phyloP scores from a whole-genome alignment of 2,329 filamentous ascomycete species.

The Tolypocladium endophyticum region DNA sequence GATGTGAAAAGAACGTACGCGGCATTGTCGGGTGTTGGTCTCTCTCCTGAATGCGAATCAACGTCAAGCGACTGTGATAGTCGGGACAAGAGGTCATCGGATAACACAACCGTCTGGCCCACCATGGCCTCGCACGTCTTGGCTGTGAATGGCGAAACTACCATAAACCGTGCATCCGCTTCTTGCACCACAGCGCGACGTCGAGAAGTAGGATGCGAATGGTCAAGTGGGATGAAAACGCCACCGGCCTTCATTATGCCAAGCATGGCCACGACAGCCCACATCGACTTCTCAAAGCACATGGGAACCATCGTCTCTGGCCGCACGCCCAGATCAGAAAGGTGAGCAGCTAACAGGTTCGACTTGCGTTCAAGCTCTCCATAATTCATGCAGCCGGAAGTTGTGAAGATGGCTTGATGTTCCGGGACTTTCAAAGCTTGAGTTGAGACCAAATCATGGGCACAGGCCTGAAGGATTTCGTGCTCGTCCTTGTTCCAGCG shows the following conservation, averaged over 20 bases:
- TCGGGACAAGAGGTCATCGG: not conserved
- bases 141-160: not conserved
- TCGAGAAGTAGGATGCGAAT: not conserved
- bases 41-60: not conserved
- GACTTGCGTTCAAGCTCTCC: conserved; percentile 14
- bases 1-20: not conserved
- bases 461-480: not conserved
- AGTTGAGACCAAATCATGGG: conserved; percentile 13
- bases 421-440: conserved; percentile 20
- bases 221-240: not conserved
- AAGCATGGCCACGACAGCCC: conserved; percentile 6
- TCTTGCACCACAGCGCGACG: not conserved
- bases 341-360: conserved; percentile 1
- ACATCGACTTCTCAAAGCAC: not conserved
- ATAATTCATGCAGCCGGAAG: conserved; percentile 32
- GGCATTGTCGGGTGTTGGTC: not conserved
- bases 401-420: conserved; percentile 26
- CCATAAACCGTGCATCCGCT: not conserved
- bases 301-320: not conserved
- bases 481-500: not conserved
- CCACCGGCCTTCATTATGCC: conserved; percentile 7
- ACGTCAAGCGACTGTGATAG: not conserved
- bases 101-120: not conserved
- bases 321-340: conserved; percentile 9
- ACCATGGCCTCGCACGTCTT: not conserved